Evolutionary conservation across 2,329 filamentous ascomycete species (phyloP), one percentile per base, ranked within the genome.

Genomic region (Bipolaris gigantea): DNA sequence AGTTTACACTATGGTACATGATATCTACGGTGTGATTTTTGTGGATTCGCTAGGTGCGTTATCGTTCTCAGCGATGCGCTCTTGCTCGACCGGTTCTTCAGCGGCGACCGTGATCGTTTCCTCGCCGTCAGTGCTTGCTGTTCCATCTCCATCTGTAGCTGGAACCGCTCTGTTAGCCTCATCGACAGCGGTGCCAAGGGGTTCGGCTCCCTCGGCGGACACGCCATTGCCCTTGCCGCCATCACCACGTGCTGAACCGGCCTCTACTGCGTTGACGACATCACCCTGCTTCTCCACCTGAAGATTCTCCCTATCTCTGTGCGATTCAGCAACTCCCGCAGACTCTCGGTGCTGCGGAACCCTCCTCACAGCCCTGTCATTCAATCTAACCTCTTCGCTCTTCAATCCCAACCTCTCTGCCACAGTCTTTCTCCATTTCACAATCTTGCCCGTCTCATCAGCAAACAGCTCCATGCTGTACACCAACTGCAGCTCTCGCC

Each of bases 401-500:
- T 10, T 47, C 3, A 63, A 53, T 21, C 73, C 70, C 45, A 76
- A 55, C 30, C 72, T 56, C 48, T 64, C 58, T 16, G 56, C 61
- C 10, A 75, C 60, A 7, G 64, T 54, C 5, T 59, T 46, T 36
- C 62, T 65, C 75, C 75, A 77, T 5, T 39, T 50, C 18, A 50
- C 41, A 30, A 77, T 36, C 57, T 70, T 73, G 40, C 51, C 45
- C 15, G 71, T 50, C 0, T 66, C 73, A 39, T 72, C 64, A 10
- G 39, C 52, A 45, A 69, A 72, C 21, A 66, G 57, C n/a, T 77
- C 75, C 62, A 75, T 73, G 1, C 53, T 56, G 53, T 72, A 73
- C 7, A 77, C 60, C 16, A 66, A 57, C 41, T 66, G 58, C 35
- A 72, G 53, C 10, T 59, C 57, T n/a, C 42, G 53, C 21, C 74